Base-by-base conservation (phyloP, 2,329 filamentous ascomycete species). In the Grosmannia serpens region DNA sequence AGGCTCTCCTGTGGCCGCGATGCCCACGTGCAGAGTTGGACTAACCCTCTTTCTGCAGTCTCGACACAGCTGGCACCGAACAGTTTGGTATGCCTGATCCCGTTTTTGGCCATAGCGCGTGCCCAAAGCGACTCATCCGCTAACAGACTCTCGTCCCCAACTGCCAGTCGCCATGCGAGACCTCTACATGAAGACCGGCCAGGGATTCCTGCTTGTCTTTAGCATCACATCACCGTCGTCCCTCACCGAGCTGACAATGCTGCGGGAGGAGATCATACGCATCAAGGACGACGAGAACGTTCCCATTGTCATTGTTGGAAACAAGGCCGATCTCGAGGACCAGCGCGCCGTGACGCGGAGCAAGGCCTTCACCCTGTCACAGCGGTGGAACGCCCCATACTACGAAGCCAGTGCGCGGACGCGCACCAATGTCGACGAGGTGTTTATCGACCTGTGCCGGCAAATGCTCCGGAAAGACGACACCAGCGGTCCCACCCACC, bases 171-270 rank as follows among this genome's bases (percentile, higher is more conserved):
- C 81, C 59, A 84, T 84, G 81, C 81, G 88, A 68, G 89, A 94
- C 69, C 78, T 92, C 52, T 94, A 95, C 76, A 95, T 96, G 89
- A 94, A 94, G 70, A 89, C 90, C 46, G 90, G 90, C 58, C 89
- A 95, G 73, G 90, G 91, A 0, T 96, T 96, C 70, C 81, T 96
- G 58, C 80, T 96, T 44, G 91, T 95, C 59, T 96, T 95, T 74
- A 92, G 88, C 73, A 95, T 95, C 68, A 92, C 89, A 22, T 94
- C 89, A 62, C 78, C 81, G 61, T 88, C 88, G 38, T 95, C 89
- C n/a, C 78, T 96, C 47, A 82, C 85, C 65, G 90, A 96, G 71
- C 81, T 96, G 33, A 80, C 83, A 65, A 86, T 88, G 65, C 79
- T 96, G 49, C 86, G 89, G 55, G 89, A 95, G 67, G 89, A 95